These are phyloP conservation scores for Aspergillus pseudoviridinutans DNA, from an alignment of 2,329 filamentous ascomycete species.

Conservation along the genomic window DNA sequence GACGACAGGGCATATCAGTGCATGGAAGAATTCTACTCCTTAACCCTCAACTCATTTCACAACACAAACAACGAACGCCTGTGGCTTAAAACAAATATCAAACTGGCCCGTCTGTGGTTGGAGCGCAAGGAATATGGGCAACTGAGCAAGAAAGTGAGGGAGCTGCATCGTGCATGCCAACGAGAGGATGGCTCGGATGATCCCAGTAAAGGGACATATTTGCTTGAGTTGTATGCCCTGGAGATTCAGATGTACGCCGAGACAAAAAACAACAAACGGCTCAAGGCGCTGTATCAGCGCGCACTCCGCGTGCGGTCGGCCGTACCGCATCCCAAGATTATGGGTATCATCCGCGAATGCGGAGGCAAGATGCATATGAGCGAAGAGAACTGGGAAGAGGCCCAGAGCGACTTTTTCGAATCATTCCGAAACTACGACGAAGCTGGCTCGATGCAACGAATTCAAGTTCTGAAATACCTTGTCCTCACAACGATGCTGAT, in stretches of 20 bases:
- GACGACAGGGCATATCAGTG: conserved; percentile 68
- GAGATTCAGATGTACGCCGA: conserved; percentile 99
- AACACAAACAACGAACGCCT: conserved; percentile 95
- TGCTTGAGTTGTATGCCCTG: conserved; percentile 89
- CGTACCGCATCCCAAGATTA: conserved; percentile 96
- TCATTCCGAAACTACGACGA: conserved; percentile 99
- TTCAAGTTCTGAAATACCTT: conserved; percentile 95
- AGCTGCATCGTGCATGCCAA: conserved; percentile 87
- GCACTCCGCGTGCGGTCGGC: conserved; percentile 92
- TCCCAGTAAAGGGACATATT: conserved; percentile 92
- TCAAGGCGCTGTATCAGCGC: conserved; percentile 88
- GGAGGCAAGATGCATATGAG: conserved; percentile 99
- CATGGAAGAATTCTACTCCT: conserved; percentile 93
- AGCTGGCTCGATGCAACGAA: conserved; percentile 90
- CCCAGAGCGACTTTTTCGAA: conserved; percentile 96
- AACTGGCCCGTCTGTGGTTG: conserved; percentile 84
- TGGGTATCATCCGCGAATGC: conserved; percentile 98
- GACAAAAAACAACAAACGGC: conserved; percentile 93
- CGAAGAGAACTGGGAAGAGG: conserved; percentile 98
- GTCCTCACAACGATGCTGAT: conserved; percentile 97
- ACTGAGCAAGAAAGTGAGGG: conserved; percentile 76
- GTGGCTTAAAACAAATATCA: conserved; percentile 98
- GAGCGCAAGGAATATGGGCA: conserved; percentile 84
- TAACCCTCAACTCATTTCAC: conserved; percentile 92
- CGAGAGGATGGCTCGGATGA: conserved; percentile 76